Evolutionary conservation across 345 rosid species (phyloP), one percentile per base, ranked within the genome.

Genomic region (Arabis alpina): DNA sequence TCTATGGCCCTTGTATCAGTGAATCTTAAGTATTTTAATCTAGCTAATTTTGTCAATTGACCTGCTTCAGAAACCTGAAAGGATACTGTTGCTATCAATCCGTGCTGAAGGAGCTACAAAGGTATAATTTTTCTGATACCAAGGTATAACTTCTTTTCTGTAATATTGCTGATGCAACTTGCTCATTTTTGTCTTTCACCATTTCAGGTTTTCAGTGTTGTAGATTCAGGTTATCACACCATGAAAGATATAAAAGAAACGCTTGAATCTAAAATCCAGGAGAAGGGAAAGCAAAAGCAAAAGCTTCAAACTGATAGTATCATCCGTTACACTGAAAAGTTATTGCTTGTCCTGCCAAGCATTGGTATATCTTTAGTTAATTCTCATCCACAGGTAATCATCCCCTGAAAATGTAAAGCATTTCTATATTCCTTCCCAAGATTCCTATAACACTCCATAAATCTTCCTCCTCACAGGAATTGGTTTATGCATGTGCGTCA

Each of bases 51-150:
- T 69, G 47, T 68, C 8, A n/a, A 27, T 61, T 74, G 16, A 60
- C 66, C 64, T 39, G 66, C 71, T 79, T 66, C 97, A 93, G 98
- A 93, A 82, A 75, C 91, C 96, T 8, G 96, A 88, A 78, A 88
- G 97, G 81, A 85, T 76, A 25, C 74, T 93, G 79, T 79, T 82
- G 76, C 78, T 93, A 61, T 87, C 91, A 41, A 75, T 81, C 53
- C 80, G 60, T 73, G 89, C 98, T 9, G 96, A 88, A 76, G 93
- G 96, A 76, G 92, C 97, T 61, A 93, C 85, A 42, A 90, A 93
- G 97, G 98, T 93, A 73, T 52, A 49, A 53, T 51, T 32, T 66
- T 23, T 76, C 68, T 49, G 36, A 54, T 9, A 15, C 56, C 58
- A 48, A 10, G 12, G 50, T 27, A n/a, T n/a, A 57, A 37, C 34